phyloP scores from a whole-genome alignment of 2,329 filamentous ascomycete genomes.

The Venturia carpophila region DNA sequence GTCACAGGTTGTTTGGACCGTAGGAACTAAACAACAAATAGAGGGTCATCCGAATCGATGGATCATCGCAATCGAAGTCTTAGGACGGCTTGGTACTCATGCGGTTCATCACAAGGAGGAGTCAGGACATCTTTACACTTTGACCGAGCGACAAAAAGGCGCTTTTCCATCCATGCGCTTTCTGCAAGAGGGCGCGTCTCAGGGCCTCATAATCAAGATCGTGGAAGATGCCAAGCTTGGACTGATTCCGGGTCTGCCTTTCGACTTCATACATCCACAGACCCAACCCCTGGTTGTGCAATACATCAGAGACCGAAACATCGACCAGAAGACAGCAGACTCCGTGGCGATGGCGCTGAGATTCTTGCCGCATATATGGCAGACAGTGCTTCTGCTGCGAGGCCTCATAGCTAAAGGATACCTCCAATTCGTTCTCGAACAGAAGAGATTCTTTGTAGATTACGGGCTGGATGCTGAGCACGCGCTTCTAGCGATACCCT shows the following conservation, averaged over 20 bases:
- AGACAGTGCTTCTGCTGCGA: constrained; percentile 48
- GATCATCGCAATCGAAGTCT: constrained; percentile 46
- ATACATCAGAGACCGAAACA: neutral
- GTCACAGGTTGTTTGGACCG: constrained; percentile 30
- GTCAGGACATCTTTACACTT: neutral
- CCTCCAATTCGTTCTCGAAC: constrained; percentile 46
- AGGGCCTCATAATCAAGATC: constrained; percentile 25
- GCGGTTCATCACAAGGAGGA: neutral
- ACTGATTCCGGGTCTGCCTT: constrained; percentile 27
- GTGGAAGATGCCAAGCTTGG: neutral
- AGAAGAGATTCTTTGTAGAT: constrained; percentile 60
- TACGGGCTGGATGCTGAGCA: constrained; percentile 43
- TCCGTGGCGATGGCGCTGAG: neutral
- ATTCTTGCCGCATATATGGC: neutral
- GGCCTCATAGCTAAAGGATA: constrained; percentile 56
- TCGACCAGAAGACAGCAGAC: neutral
- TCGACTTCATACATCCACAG: neutral
- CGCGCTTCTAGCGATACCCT: constrained; percentile 45
- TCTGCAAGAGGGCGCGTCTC: constrained; percentile 34
- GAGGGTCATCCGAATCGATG: constrained; percentile 51
- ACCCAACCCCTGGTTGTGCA: neutral
- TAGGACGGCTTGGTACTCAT: constrained; percentile 37
- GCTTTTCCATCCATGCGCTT: constrained; percentile 46
- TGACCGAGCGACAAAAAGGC: constrained; percentile 22
- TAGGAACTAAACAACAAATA: constrained; percentile 39